phyloP scores from a whole-genome alignment of 805 yeast species.

The Kuraishia piskuri region DNA sequence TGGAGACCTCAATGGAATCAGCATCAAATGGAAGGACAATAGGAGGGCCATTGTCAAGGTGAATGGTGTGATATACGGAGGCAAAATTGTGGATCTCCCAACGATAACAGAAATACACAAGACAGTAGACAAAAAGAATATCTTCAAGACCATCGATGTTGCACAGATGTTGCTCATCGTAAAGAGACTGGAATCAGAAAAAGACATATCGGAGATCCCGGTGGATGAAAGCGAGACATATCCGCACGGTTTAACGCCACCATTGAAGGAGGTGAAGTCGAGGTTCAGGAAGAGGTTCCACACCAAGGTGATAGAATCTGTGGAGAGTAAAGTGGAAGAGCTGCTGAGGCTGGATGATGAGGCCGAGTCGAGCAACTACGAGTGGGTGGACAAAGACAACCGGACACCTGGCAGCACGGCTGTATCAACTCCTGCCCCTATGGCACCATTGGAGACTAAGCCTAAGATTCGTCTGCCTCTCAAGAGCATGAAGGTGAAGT shows the following conservation, averaged over 20 bases:
- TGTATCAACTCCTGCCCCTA: conserved; percentile 15
- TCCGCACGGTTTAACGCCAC: conserved; percentile 80
- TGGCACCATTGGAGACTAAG: background rate
- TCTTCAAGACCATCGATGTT: conserved; percentile 79
- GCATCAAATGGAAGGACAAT: conserved; percentile 76
- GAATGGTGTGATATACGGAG: conserved; percentile 67
- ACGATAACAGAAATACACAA: conserved; percentile 82
- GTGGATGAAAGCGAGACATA: conserved; percentile 23
- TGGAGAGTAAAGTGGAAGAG: conserved; percentile 74
- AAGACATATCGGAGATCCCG: conserved; percentile 35
- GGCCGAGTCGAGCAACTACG: conserved; percentile 75
- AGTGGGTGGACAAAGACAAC: conserved; percentile 53
- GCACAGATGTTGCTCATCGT: conserved; percentile 79
- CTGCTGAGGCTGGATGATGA: conserved; percentile 68
- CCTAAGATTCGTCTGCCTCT: background rate
- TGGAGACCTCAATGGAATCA: conserved; percentile 65
- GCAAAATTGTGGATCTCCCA: conserved; percentile 83
- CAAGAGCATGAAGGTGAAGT: background rate
- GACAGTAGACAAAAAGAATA: conserved; percentile 80
- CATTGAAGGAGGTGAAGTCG: conserved; percentile 63
- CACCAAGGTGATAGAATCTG: conserved; percentile 62
- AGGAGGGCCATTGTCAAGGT: conserved; percentile 71
- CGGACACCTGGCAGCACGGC: conserved; percentile 26
- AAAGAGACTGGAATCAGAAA: conserved; percentile 34
- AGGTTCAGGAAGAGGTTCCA: conserved; percentile 66